phyloP scores from a whole-genome alignment of 495 filamentous ascomycete species.

The Cercophora samala region DNA sequence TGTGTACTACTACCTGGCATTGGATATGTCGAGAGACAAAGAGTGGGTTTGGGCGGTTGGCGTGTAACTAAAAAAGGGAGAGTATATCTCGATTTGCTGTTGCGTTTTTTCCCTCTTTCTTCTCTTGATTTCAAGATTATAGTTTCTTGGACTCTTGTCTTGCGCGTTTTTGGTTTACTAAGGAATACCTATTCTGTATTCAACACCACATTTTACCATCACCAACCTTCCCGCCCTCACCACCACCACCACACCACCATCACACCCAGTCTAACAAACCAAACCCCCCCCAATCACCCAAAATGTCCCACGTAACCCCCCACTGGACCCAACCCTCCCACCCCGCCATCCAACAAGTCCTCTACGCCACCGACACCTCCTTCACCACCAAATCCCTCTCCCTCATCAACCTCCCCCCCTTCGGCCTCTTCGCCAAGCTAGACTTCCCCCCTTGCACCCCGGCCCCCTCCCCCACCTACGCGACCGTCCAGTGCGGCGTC shows the following conservation, averaged over 20 bases:
- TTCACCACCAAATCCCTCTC: conserved; percentile 64
- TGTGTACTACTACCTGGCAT: background rate
- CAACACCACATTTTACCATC: conserved; percentile 8
- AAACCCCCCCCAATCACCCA: conserved; percentile 12
- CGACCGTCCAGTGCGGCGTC: conserved; percentile 62
- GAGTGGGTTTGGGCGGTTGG: background rate
- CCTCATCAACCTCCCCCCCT: conserved; percentile 58
- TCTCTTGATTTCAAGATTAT: background rate
- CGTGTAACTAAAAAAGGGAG: background rate
- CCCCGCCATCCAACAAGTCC: conserved; percentile 49
- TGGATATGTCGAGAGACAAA: background rate
- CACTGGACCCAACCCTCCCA: conserved; percentile 54
- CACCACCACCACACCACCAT: too few relatives aligned
- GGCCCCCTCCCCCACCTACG: conserved; percentile 57
- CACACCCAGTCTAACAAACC: too few relatives aligned
- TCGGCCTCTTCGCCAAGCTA: conserved; percentile 55
- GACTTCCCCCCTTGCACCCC: conserved; percentile 54
- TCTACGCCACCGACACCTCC: conserved; percentile 38
- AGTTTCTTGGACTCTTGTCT: background rate
- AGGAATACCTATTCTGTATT: background rate
- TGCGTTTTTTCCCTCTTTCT: background rate
- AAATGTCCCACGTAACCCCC: conserved; percentile 49
- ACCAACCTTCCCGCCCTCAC: background rate
- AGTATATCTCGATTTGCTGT: background rate
- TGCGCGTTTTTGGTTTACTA: background rate